Percentiles rank a stretch among this genome's conserved stretches.
Evolutionary conservation across 495 filamentous ascomycete species (phyloP).

Genomic region (Aspergillus sclerotioniger): DNA sequence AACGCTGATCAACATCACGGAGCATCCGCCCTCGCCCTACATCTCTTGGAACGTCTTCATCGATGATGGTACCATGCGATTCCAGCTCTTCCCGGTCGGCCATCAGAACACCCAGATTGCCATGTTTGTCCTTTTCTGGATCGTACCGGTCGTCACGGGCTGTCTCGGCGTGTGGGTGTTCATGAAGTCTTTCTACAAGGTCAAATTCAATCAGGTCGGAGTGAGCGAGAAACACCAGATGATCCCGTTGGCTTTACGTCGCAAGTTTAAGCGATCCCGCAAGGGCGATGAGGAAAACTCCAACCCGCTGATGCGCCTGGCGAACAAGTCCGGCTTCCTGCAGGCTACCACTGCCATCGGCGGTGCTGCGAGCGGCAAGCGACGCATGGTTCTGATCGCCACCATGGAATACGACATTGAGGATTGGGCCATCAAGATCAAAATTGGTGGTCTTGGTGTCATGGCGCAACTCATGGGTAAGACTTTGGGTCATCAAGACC

Average conservation of each 20-base stretch:
- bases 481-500: slow-evolving; percentile 62
- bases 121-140: slow-evolving; percentile 53
- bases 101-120: slow-evolving; percentile 54
- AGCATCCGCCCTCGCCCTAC: slow-evolving; percentile 50
- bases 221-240: slow-evolving; percentile 47
- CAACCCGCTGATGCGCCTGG: slow-evolving; percentile 29
- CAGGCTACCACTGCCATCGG: slow-evolving; percentile 44
- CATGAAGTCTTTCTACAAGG: slow-evolving; percentile 64
- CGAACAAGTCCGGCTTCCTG: slow-evolving; percentile 42
- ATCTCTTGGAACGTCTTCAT: slow-evolving; percentile 55
- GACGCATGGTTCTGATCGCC: slow-evolving; percentile 61
- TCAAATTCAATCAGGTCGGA: slow-evolving; percentile 68
- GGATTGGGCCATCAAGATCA: slow-evolving; percentile 69
- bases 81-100: slow-evolving; percentile 52
- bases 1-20: slow-evolving; percentile 60
- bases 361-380: slow-evolving; percentile 34
- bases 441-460: slow-evolving; percentile 69
- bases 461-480: slow-evolving; percentile 71
- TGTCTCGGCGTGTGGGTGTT: slow-evolving; percentile 54
- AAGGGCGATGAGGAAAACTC: slow-evolving; percentile 18
- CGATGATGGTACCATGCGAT: slow-evolving; percentile 55
- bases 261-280: slow-evolving; percentile 25
- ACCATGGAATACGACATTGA: slow-evolving; percentile 75
- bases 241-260: slow-evolving; percentile 29
- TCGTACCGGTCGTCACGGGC: slow-evolving; percentile 54